phyloP scores from a whole-genome alignment of 2,329 filamentous ascomycete genomes.

The Curvularia spicifera region DNA sequence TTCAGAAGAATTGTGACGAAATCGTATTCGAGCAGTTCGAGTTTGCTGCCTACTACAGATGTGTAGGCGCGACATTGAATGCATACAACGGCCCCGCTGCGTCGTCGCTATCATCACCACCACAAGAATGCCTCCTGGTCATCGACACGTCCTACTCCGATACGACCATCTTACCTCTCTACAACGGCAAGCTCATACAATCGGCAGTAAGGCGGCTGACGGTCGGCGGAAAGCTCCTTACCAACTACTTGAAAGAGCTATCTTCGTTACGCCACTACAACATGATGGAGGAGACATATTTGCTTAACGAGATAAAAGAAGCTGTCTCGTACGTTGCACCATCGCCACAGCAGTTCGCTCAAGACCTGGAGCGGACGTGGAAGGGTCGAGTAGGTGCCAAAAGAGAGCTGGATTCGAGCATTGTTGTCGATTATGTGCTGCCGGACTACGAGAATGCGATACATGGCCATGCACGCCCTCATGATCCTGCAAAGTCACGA shows the following conservation, averaged over 20 bases:
- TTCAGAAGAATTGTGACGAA: conserved; percentile 93
- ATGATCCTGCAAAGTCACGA: conserved; percentile 70
- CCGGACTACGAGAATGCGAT: conserved; percentile 74
- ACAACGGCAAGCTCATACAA: conserved; percentile 81
- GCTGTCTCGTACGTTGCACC: conserved; percentile 80
- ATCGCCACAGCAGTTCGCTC: conserved; percentile 65
- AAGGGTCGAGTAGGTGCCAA: conserved; percentile 65
- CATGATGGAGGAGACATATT: conserved; percentile 90
- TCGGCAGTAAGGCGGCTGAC: conserved; percentile 83
- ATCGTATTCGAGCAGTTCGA: conserved; percentile 98
- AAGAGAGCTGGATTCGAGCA: conserved; percentile 59
- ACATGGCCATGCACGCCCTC: conserved; percentile 75
- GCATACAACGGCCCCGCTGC: conserved; percentile 69
- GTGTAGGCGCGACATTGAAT: conserved; percentile 74
- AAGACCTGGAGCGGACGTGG: conserved; percentile 83
- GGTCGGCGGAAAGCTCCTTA: conserved; percentile 89
- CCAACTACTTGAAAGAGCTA: conserved; percentile 88
- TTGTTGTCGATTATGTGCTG: conserved; percentile 90
- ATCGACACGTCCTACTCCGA: conserved; percentile 93
- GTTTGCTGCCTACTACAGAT: conserved; percentile 84
- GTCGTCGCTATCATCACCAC: conserved; percentile 55
- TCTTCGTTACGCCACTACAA: conserved; percentile 92
- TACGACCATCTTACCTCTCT: conserved; percentile 86
- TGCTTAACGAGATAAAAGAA: conserved; percentile 97
- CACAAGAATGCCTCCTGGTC: conserved; percentile 82